Evolutionary conservation across 306 rosid species (phyloP).

Genomic region (Senna tora): DNA sequence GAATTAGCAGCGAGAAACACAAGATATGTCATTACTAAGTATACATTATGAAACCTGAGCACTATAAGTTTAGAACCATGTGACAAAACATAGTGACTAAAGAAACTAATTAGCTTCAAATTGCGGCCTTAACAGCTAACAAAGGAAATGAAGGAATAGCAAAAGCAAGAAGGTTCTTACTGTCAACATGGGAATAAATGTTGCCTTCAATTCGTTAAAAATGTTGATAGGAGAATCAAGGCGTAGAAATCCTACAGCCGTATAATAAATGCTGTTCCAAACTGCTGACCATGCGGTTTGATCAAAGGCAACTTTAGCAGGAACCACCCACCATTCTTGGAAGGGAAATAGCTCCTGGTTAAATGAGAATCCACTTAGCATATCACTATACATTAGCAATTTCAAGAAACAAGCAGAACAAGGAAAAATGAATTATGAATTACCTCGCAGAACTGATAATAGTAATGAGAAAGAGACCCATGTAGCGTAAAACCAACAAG

Average conservation of each 20-base stretch:
- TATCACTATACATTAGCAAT: conserved; percentile 21
- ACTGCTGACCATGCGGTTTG: conserved; percentile 92
- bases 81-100: neutral
- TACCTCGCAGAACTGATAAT: conserved; percentile 94
- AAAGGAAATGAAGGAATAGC: conserved; percentile 20
- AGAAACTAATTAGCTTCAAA: neutral
- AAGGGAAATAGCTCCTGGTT: conserved; percentile 85
- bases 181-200: conserved; percentile 87
- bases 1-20: conserved; percentile 35
- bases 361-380: conserved; percentile 20
- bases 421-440: conserved; percentile 11
- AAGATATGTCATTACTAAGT: conserved; percentile 5
- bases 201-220: conserved; percentile 75
- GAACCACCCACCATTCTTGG: conserved; percentile 99
- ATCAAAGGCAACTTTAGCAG: conserved; percentile 85
- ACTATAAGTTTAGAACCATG: neutral
- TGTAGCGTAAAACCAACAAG: conserved; percentile 94
- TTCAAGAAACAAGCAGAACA: conserved; percentile 29
- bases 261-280: conserved; percentile 95
- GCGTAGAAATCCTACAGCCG: conserved; percentile 75
- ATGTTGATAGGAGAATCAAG: conserved; percentile 73
- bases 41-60: neutral
- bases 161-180: conserved; percentile 54
- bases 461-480: conserved; percentile 96
- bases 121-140: neutral